Conservation (phyloP, 495 filamentous ascomycete species). For the Aspergillus leporis region DNA sequence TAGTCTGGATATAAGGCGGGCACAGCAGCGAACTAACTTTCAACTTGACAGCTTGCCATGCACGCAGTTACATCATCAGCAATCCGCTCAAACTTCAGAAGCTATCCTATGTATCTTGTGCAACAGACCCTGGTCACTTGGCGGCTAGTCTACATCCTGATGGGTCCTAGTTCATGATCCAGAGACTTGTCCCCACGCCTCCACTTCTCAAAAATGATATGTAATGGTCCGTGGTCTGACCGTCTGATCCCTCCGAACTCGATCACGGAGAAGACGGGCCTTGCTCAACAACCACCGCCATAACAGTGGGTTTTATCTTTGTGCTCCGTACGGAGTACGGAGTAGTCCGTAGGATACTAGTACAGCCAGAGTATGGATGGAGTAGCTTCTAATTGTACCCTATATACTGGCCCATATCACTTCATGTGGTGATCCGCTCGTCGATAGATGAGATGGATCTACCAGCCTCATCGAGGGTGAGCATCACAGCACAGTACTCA, state of each 20-base stretch:
- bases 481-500: too few species aligned
- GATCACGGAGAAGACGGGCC: slow-evolving; percentile 7
- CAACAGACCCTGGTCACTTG: slow-evolving; percentile 12
- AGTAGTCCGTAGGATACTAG: not conserved
- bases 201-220: slow-evolving; percentile 19
- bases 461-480: not conserved
- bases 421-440: not conserved
- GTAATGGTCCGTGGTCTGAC: slow-evolving; percentile 12
- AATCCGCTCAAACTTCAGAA: not conserved
- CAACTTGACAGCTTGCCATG: not conserved
- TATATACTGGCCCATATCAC: not conserved
- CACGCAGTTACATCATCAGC: slow-evolving; percentile 3
- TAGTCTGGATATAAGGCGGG: slow-evolving; percentile 1
- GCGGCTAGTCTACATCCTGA: slow-evolving; percentile 6
- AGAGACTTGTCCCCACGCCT: slow-evolving; percentile 20
- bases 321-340: not conserved
- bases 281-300: slow-evolving; percentile 2
- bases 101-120: not conserved
- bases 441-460: slow-evolving; percentile 1
- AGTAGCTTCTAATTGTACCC: not conserved
- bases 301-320: not conserved
- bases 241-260: slow-evolving; percentile 11
- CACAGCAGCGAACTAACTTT: slow-evolving; percentile 1
- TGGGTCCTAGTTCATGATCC: slow-evolving; percentile 1
- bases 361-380: not conserved